Evolutionary conservation across 106 monocot species (phyloP), one percentile per base, ranked within the genome.

Genomic region (Acanthochlamys bracteata): DNA sequence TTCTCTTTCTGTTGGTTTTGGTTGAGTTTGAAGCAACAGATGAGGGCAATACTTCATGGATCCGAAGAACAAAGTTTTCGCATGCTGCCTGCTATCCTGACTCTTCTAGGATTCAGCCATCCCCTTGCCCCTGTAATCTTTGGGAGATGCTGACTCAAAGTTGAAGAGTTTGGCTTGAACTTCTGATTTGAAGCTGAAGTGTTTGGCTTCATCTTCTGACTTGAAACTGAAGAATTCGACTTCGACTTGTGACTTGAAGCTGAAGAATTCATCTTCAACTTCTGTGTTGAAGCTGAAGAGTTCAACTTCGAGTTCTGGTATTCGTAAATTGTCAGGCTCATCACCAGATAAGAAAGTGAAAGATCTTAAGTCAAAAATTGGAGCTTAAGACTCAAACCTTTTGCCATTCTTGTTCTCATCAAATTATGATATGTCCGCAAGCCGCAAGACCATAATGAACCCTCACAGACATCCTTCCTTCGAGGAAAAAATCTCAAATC

Each of bases 51-150:
- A 63, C 25, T 40, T 86, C 86, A 24, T 86, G 86, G 86, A 51
- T 86, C 25, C 72, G 81, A 66, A 75, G 86, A 56, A 47, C 81
- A 1, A 82, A 70, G 39, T 86, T 82, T 69, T 78, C 86, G 0
- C 75, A 79, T 33, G 82, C 86, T 0, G 78, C 82, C 16, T 86
- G 65, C 53, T 78, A 82, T 72, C 72, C 78, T 13, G 81, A 75
- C 70, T 58, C 60, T 11, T 75, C 69, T 16, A 55, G 40, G 7
- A 16, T 81, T 56, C 78, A 71, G 7, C 8, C 49, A 57, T 81
- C 27, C 74, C 72, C 6, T 13, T 75, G 13, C 20, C 57, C 19
- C 3, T 39, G 2, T 16, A 58, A 57, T 40, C 69, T 19, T 60
- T 52, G 61, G 41, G 13, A 16, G 19, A 11, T 42, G 16, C 13